Evolutionary conservation across 148 eudicot genomes (phyloP).

Genomic region (Polygonum aviculare): DNA sequence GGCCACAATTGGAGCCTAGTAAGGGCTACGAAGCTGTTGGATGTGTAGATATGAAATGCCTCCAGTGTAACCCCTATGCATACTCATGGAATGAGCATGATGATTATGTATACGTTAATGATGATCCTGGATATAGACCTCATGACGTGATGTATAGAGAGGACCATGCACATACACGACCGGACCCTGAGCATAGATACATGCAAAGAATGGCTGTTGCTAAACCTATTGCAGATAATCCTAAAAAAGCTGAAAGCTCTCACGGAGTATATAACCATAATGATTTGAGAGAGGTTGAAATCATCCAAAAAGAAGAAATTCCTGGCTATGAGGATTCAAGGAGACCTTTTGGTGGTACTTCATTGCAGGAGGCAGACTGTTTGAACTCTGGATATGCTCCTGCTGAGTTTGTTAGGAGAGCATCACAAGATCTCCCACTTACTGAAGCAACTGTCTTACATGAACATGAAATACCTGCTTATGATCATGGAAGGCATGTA

Average conservation of each 20-base stretch:
- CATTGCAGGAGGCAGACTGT: constrained; percentile 21
- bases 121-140: constrained; percentile 18
- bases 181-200: constrained; percentile 17
- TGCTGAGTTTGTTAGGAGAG: constrained; percentile 21
- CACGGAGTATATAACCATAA: constrained; percentile 16
- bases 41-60: constrained; percentile 16
- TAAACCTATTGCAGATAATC: constrained; percentile 16
- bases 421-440: constrained; percentile 16
- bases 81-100: constrained; percentile 16
- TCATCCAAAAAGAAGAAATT: constrained; percentile 16
- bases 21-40: constrained; percentile 17
- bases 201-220: constrained; percentile 13
- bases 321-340: constrained; percentile 17
- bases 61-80: constrained; percentile 18
- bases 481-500: constrained; percentile 26
- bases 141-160: constrained; percentile 16
- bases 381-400: constrained; percentile 20
- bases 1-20: constrained; percentile 19
- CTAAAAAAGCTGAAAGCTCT: constrained; percentile 23
- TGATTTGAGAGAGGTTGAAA: constrained; percentile 18
- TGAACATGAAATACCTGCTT: constrained; percentile 19
- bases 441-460: constrained; percentile 16
- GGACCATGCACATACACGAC: constrained; percentile 14
- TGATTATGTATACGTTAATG: constrained; percentile 23
- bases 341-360: constrained; percentile 14